Evolutionary conservation across 176 grass and related monocot species (phyloP), one percentile per base, ranked within the genome.

Genomic region (Raddia guianensis): DNA sequence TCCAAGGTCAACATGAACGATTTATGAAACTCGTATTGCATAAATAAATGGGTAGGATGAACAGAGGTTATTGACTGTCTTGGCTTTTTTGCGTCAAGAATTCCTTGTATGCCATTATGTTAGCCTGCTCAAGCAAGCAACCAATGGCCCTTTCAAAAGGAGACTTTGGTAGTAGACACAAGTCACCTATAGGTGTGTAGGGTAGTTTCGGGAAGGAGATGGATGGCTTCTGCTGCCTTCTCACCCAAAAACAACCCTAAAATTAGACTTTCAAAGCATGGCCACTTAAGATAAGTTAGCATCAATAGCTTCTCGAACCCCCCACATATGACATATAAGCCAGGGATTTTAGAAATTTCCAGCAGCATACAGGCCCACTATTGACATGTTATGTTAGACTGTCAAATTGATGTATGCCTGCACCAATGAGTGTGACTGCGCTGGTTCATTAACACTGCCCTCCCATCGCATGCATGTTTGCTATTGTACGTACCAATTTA

Each of bases 51-150:
- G 7, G 73, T 66, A 57, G 64, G 65, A 42, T 34, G 65, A 32
- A 48, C 5, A 72, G 21, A 85, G 49, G 15, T 18, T 49, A 57
- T 52, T 72, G 82, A 85, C 77, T 82, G 52, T 69, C 49, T 85
- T 81, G 87, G 27, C 55, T 65, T 49, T 49, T 33, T 81, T 75
- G 48, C 56, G 76, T 7, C 54, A 64, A 18, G 7, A 44, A 63
- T 84, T 70, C 47, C 71, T 70, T 14, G 3, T 9, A 63, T 55
- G 82, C 5, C 63, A 64, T 47, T 40, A 70, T 69, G 51, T 68
- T 88, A 74, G 20, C 52, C 37, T 80, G 70, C 58, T 49, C 55
- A 76, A 69, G 9, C 60, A 88, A 80, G 76, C 87, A 89, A 80
- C 9, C 56, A 65, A 76, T 63, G 20, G 19, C 6, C 49, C 37